Evolutionary conservation across 345 rosid genomes (phyloP).

Genomic region (Aurinia saxatilis): DNA sequence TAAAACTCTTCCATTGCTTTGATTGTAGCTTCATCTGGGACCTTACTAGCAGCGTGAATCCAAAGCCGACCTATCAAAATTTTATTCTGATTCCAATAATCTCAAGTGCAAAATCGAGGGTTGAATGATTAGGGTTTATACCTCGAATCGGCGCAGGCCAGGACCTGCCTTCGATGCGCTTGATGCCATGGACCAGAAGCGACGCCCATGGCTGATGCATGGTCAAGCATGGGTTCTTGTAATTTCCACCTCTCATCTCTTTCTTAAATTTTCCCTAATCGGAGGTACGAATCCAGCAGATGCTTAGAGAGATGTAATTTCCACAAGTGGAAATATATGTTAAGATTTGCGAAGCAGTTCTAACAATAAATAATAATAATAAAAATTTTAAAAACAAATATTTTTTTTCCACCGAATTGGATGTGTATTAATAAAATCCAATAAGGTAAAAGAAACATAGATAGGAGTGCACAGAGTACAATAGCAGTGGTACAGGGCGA

Average conservation of each 20-base stretch:
- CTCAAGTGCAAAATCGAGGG: neutral
- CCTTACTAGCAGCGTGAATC: slow-evolving; percentile 92
- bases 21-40: slow-evolving; percentile 79
- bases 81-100: neutral
- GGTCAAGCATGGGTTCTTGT: slow-evolving; percentile 74
- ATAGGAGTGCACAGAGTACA: too few relatives aligned
- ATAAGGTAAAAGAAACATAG: too few relatives aligned
- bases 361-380: too few relatives aligned
- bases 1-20: slow-evolving; percentile 94
- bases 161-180: slow-evolving; percentile 89
- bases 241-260: slow-evolving; percentile 49
- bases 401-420: too few relatives aligned
- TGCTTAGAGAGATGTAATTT: too few relatives aligned
- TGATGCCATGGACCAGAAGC: slow-evolving; percentile 70
- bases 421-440: too few relatives aligned
- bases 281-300: too few relatives aligned
- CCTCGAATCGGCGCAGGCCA: slow-evolving; percentile 93
- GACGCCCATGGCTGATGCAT: slow-evolving; percentile 99
- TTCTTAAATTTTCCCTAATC: neutral
- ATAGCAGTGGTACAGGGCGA: too few relatives aligned
- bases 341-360: too few relatives aligned
- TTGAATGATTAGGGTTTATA: slow-evolving; percentile 3
- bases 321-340: too few relatives aligned
- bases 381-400: too few relatives aligned
- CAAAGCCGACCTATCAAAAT: slow-evolving; percentile 69